Percentiles rank a stretch among this genome's conserved stretches.
phyloP scores from a whole-genome alignment of 352 stramenopile species.

The Globisporangium irregulare region DNA sequence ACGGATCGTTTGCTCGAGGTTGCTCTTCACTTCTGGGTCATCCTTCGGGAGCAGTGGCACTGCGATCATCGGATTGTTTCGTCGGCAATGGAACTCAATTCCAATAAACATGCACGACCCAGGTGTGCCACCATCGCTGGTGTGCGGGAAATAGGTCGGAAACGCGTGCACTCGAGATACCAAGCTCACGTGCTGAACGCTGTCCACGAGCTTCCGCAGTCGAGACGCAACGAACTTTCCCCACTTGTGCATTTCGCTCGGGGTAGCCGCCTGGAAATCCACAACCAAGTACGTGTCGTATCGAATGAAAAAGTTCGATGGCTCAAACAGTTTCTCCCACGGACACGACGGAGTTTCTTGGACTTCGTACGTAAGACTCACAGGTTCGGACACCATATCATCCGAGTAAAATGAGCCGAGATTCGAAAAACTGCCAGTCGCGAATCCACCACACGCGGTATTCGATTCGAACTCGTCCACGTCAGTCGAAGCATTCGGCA shows the following conservation, averaged over 20 bases:
- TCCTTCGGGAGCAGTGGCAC: conserved; percentile 36
- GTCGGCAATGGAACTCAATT: conserved; percentile 64
- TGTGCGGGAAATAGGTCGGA: conserved; percentile 62
- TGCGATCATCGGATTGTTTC: conserved; percentile 20
- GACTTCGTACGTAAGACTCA: conserved; percentile 7
- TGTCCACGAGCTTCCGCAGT: conserved; percentile 75
- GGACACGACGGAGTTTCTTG: conserved; percentile 18
- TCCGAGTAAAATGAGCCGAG: conserved; percentile 19
- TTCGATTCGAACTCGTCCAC: conserved; percentile 31
- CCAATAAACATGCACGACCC: conserved; percentile 83
- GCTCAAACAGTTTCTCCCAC: conserved; percentile 74
- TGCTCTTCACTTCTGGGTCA: conserved; percentile 70
- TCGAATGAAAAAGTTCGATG: conserved; percentile 82
- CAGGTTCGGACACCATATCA: conserved; percentile 6
- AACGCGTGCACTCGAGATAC: conserved; percentile 68
- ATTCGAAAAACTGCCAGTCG: not conserved
- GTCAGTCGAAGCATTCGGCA: conserved; percentile 21
- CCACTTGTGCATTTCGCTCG: conserved; percentile 74
- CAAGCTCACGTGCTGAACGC: conserved; percentile 55
- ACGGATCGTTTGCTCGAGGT: conserved; percentile 70
- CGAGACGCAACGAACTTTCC: conserved; percentile 83
- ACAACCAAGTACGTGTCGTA: conserved; percentile 79
- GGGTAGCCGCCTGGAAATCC: conserved; percentile 58
- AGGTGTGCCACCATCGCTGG: conserved; percentile 28
- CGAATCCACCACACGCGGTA: conserved; percentile 3